phyloP scores from a whole-genome alignment of 106 monocot species.

The Acorus calamus region DNA sequence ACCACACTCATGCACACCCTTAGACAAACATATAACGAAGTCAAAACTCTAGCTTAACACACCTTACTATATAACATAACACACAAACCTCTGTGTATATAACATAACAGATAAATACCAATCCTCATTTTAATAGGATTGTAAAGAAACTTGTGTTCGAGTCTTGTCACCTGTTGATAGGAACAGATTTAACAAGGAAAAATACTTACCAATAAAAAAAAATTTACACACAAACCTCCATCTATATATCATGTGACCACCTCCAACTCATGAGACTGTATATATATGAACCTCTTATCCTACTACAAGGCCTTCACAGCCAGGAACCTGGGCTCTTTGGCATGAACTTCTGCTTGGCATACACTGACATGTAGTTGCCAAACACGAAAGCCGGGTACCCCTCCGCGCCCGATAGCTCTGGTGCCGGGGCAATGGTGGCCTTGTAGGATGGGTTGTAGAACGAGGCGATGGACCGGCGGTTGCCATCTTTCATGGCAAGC shows the following conservation, averaged over 20 bases:
- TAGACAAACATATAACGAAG: too few relatives aligned
- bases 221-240: too few relatives aligned
- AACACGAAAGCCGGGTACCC: constrained; percentile 33
- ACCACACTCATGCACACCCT: too few relatives aligned
- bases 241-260: constrained; percentile 65
- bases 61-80: too few relatives aligned
- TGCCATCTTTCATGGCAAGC: constrained; percentile 34
- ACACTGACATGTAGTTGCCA: constrained; percentile 45
- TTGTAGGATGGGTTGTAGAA: constrained; percentile 1
- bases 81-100: too few relatives aligned
- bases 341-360: constrained; percentile 34
- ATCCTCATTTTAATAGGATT: too few relatives aligned
- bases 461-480: constrained; percentile 13
- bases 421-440: neutral
- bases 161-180: too few relatives aligned
- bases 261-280: constrained; percentile 66
- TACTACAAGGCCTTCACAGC: constrained; percentile 12
- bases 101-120: too few relatives aligned
- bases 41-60: too few relatives aligned
- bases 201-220: too few relatives aligned
- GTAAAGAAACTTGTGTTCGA: too few relatives aligned
- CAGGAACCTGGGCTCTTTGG: constrained; percentile 42
- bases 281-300: constrained; percentile 78
- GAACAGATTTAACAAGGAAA: too few relatives aligned
- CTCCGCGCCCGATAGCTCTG: neutral